Evolutionary conservation across 129 eudicot genomes (phyloP), one percentile per base, ranked within the genome.

Genomic region (Pseudognaphalium luteoalbum): DNA sequence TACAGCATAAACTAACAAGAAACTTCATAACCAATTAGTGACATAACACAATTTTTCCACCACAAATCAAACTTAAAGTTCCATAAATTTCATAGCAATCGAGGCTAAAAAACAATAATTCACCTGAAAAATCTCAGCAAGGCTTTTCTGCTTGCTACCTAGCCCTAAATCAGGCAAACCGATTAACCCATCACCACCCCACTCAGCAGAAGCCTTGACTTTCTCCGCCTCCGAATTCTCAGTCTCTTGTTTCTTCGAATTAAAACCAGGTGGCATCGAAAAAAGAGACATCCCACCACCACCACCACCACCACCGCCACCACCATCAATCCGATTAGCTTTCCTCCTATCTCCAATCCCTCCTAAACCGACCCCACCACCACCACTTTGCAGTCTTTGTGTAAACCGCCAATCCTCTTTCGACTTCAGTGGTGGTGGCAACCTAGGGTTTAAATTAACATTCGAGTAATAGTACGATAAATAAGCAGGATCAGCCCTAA

Each of bases 51-150:
- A 42, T 47, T 8, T 15, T 32, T 41, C 47, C 6, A 54, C 42
- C 68, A 16, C 60, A 33, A 37, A 47, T 50, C 21, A n/a, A 28
- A 72, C 44, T 58, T 29, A 0, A 17, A 20, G 51, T 58, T 68
- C 57, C 30, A 66, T 12, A 47, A 42, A 50, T 2, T 64, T 29
- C 62, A 70, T 6, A 57, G 32, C 22, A 75, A 39, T 16, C 6
- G 60, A 79, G 68, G 7, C 6, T 10, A 50, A 66, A n/a, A 10
- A 14, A 16, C 11, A 56, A 34, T 17, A 58, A 29, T 34, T 65
- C 70, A 91, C 99, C 97, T 95, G 99, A 82, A 95, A 91, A 42
- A 95, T 91, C 83, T 95, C 99, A 6, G 96, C 99, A 59, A 91
- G 82, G 78, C 99, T 95, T 83, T 91, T 95, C 81, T 95, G 94